Evolutionary conservation across 2,329 filamentous ascomycete species (phyloP).

Genomic region (Endothia cerciana): DNA sequence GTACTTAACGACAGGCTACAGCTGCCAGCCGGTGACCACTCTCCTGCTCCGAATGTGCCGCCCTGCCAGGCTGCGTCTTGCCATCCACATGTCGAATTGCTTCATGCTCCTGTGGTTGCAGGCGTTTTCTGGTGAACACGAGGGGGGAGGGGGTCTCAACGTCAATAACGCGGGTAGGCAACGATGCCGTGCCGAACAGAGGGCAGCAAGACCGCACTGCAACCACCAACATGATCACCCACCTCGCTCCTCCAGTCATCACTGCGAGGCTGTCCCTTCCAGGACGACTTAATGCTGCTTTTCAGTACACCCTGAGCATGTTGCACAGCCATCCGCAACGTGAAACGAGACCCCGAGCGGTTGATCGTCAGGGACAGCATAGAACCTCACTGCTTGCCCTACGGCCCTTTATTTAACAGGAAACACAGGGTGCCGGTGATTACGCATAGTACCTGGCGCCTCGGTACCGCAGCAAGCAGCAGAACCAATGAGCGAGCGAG

Average conservation of each 20-base stretch:
- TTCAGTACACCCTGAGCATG: conserved; percentile 3
- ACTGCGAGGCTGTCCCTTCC: not conserved
- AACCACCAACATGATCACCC: not conserved
- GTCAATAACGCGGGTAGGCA: not conserved
- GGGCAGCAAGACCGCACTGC: not conserved
- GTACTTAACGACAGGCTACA: not conserved
- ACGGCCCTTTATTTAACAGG: not conserved
- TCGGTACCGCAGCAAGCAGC: not conserved
- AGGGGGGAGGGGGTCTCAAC: not conserved
- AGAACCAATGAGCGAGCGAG: not conserved
- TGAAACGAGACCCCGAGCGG: conserved; percentile 8
- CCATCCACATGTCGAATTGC: not conserved
- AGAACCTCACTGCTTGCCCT: not conserved
- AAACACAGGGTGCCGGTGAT: not conserved
- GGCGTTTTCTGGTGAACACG: not conserved
- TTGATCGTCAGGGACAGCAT: conserved; percentile 17
- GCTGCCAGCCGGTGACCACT: not conserved
- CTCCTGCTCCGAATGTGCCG: not conserved
- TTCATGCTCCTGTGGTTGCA: conserved; percentile 1
- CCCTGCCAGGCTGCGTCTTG: not conserved
- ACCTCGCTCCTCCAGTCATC: not conserved
- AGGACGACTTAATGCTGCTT: not conserved
- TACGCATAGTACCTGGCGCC: not conserved
- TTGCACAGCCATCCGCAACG: not conserved
- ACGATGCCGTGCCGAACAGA: not conserved